Evolutionary conservation across 345 rosid species (phyloP).

Genomic region (Eutrema heterophyllum): DNA sequence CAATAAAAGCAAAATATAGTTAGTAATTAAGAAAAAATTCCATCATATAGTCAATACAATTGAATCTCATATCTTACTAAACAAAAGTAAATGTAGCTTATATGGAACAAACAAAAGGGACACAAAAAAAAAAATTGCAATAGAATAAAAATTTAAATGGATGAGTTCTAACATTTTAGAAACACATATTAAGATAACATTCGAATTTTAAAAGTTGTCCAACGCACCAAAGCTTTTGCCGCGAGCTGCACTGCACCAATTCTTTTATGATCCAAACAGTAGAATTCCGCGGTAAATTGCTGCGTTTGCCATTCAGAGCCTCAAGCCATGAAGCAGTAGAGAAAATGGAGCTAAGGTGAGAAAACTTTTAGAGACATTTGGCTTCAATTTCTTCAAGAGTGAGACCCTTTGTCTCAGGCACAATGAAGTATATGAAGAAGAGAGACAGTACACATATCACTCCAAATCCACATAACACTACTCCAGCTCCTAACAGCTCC

Average conservation of each 20-base stretch:
- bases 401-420: conserved; percentile 95
- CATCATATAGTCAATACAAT: too few relatives aligned
- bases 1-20: too few relatives aligned
- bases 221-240: neutral
- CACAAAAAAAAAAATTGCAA: too few relatives aligned
- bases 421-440: conserved; percentile 68
- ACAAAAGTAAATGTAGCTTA: neutral
- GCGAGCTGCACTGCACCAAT: conserved; percentile 13
- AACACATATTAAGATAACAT: conserved; percentile 1
- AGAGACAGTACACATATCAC: conserved; percentile 62
- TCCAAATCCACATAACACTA: conserved; percentile 72
- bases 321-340: conserved; percentile 7
- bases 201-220: neutral
- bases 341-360: neutral
- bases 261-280: neutral
- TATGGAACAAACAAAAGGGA: neutral
- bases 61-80: neutral
- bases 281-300: neutral
- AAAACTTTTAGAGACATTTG: conserved; percentile 50
- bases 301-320: conserved; percentile 8
- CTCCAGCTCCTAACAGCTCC: conserved; percentile 83
- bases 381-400: conserved; percentile 94
- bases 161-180: neutral
- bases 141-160: too few relatives aligned
- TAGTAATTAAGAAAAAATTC: too few relatives aligned